phyloP scores from a whole-genome alignment of 1,284 basidiomycete genomes.

The Entoloma clypeatum region DNA sequence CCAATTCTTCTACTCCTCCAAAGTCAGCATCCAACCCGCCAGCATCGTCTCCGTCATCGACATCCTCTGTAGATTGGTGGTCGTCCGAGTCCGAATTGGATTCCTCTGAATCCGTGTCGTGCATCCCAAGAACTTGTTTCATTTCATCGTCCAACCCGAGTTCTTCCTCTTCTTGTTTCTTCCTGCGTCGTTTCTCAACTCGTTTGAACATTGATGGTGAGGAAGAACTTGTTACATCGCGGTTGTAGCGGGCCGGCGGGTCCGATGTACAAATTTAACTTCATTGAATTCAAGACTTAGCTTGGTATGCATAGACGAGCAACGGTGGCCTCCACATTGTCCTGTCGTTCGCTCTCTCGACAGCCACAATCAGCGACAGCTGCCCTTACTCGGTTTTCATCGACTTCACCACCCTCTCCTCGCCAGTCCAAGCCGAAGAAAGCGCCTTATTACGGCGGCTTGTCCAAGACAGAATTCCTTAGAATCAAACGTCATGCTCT shows the following conservation, averaged over 20 bases:
- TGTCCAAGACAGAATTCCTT: constrained; percentile 1
- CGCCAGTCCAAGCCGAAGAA: neutral
- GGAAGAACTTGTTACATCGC: neutral
- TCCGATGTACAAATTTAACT: constrained; percentile 13
- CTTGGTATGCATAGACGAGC: constrained; percentile 17
- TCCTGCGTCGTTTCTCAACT: constrained; percentile 64
- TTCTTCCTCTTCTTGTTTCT: constrained; percentile 64
- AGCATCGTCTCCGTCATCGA: constrained; percentile 25
- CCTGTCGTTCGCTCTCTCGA: too few species aligned
- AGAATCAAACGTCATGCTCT: constrained; percentile 1
- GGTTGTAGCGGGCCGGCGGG: constrained; percentile 10
- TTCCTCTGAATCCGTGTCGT: constrained; percentile 73
- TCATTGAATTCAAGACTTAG: neutral
- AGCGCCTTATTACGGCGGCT: neutral
- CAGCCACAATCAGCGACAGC: too few species aligned
- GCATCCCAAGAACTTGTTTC: constrained; percentile 68
- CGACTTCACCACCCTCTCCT: constrained; percentile 5
- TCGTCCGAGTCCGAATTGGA: constrained; percentile 59
- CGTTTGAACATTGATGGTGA: constrained; percentile 71
- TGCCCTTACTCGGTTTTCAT: too few species aligned
- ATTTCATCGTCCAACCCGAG: constrained; percentile 66
- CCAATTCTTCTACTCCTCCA: constrained; percentile 29
- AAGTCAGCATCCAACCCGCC: constrained; percentile 24
- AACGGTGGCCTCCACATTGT: constrained; percentile 6
- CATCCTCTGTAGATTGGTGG: constrained; percentile 24